Evolutionary conservation across 208 protist genomes (phyloP), one percentile per base, ranked within the genome.

Genomic region (Novymonas esmeraldas): DNA sequence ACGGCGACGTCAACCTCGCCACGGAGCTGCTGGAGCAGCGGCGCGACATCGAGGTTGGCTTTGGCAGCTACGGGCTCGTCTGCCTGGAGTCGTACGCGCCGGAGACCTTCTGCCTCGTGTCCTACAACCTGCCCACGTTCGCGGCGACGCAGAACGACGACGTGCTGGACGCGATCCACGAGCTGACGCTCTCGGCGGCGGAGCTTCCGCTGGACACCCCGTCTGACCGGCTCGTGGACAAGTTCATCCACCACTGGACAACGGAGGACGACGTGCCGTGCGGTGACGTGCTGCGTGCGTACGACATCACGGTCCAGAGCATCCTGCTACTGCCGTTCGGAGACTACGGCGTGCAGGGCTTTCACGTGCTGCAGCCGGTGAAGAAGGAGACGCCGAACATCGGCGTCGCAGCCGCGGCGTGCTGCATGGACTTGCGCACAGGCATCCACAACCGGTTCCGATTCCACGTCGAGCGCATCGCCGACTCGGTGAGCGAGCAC

Each of bases 371-470:
- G 31, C 34, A 82, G 49, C 91, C 91, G 2, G 78, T 92, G 26
- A 89, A 87, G 57, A 57, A 79, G 26, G 82, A 85, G 51, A 82
- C 79, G 18, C 91, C 91, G 33, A 96, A 96, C 70, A 94, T 96
- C 52, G 91, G 91, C 52, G 63, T 81, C 4, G 91, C 64, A 1
- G 91, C 84, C 13, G 87, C 86, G 18, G 85, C 88, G 28, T 94
- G 88, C 70, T 96, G 86, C 78, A 69, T 96, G 60, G 91, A 96
- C 76, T 63, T 96, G 56, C 78, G 87, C 68, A 96, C 88, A 5
- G 91, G 91, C 45, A 94, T 96, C 54, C 91, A 94, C 74, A 96
- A 93, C 67, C 91, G 88, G 24, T 96, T 96, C 65, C 78, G 91
- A 10, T 96, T 96, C 71, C 91, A 96, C 46, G 87, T 94, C 44